A percentile compares a stretch with the other conserved stretches of the same genome.
phyloP scores from a whole-genome alignment of 441 rosid genomes.

The Pelargonium citronellum region DNA sequence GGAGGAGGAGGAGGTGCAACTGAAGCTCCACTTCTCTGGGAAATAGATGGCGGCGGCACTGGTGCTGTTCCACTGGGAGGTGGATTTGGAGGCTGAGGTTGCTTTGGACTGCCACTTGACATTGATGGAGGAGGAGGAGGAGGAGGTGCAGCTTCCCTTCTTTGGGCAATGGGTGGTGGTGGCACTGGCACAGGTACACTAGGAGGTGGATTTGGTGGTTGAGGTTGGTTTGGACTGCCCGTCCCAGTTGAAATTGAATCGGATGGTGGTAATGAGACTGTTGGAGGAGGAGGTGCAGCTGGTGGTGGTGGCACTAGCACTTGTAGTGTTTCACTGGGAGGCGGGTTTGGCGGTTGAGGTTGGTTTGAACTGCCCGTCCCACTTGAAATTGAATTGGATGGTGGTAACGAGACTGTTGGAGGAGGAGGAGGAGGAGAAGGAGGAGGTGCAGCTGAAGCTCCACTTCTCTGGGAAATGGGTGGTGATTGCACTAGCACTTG shows the following conservation, averaged over 20 bases:
- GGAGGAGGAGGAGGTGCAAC: conserved; percentile 45
- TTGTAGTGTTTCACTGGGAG: too few relatives aligned
- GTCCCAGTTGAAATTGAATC: too few relatives aligned
- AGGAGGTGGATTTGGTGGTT: neutral
- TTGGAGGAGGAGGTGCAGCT: neutral
- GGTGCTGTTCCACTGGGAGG: conserved; percentile 8
- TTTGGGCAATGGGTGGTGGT: conserved; percentile 26
- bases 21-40: conserved; percentile 7
- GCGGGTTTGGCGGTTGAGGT: too few relatives aligned
- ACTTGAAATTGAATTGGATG: neutral
- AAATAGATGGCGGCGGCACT: conserved; percentile 34
- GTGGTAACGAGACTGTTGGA: conserved; percentile 12
- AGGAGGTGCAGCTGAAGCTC: too few relatives aligned
- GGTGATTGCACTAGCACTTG: conserved; percentile 1
- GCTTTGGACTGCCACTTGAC: neutral
- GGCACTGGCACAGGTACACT: conserved; percentile 19
- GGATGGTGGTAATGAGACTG: conserved; percentile 13
- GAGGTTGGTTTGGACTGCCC: too few relatives aligned
- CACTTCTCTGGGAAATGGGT: too few relatives aligned
- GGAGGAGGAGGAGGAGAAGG: too few relatives aligned
- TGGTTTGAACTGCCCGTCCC: too few relatives aligned
- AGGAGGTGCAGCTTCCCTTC: conserved; percentile 7
- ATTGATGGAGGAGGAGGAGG: neutral
- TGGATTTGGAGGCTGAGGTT: neutral
- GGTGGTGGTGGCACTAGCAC: too few relatives aligned